Percentiles rank a stretch among this genome's conserved stretches.
Conservation (phyloP, 1,284 basidiomycete genomes). For the Austropuccinia psidii region DNA sequence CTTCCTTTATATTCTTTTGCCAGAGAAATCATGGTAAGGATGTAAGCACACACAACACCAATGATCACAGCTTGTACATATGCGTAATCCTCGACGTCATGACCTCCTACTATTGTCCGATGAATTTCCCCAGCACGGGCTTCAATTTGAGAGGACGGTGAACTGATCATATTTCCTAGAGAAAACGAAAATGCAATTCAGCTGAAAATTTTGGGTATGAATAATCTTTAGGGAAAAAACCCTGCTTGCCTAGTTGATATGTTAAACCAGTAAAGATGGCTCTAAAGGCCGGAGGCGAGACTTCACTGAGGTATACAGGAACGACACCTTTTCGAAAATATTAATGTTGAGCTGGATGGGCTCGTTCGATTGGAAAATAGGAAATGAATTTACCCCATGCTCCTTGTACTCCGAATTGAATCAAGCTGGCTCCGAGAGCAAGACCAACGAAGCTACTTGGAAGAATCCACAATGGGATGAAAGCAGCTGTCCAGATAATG, state of each 20-base stretch:
- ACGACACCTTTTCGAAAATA: conserved; percentile 51
- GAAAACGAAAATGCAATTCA: background rate
- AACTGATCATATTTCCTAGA: conserved; percentile 64
- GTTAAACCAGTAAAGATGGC: conserved; percentile 85
- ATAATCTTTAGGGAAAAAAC: conserved; percentile 1
- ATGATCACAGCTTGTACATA: conserved; percentile 75
- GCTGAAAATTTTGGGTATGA: conserved; percentile 41
- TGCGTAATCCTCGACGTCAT: conserved; percentile 53
- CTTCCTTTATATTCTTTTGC: conserved; percentile 41
- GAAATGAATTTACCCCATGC: conserved; percentile 47
- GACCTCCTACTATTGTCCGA: conserved; percentile 54
- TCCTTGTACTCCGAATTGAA: conserved; percentile 55
- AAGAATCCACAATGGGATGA: conserved; percentile 49
- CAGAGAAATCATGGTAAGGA: conserved; percentile 43
- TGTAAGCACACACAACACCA: conserved; percentile 52
- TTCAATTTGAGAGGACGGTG: conserved; percentile 84
- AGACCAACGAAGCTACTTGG: conserved; percentile 47
- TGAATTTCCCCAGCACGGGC: conserved; percentile 56
- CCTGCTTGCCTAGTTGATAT: conserved; percentile 68
- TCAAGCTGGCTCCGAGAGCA: conserved; percentile 54
- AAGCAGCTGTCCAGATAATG: conserved; percentile 52
- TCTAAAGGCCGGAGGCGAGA: conserved; percentile 83
- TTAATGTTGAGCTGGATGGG: background rate
- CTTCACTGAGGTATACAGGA: conserved; percentile 78
- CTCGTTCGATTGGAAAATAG: background rate